Percentiles rank a stretch among this genome's conserved stretches.
Evolutionary conservation across 371 early-diverging fungal genomes (phyloP).

Genomic region (Nematocida minor): DNA sequence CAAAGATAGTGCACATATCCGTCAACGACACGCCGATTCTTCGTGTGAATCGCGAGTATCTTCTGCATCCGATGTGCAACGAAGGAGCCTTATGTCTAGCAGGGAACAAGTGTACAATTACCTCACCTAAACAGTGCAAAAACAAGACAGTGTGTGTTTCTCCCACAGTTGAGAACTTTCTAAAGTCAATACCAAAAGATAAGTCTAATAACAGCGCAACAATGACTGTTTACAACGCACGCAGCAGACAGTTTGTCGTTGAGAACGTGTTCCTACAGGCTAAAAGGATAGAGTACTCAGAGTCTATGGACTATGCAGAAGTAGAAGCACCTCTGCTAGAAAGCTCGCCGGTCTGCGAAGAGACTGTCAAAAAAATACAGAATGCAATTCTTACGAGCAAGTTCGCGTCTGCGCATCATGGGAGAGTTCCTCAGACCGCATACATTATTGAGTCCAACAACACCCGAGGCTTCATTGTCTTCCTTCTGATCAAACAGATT

Average conservation of each 20-base stretch:
- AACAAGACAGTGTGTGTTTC: background rate
- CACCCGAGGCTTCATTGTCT: background rate
- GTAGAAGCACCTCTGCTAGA: background rate
- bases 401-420: too few species aligned
- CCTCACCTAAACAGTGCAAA: background rate
- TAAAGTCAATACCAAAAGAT: background rate
- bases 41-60: background rate
- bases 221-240: background rate
- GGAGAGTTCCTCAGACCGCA: background rate
- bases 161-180: background rate
- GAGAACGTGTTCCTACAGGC: background rate
- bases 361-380: background rate
- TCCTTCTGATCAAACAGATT: slow-evolving; percentile 9
- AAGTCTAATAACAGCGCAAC: background rate
- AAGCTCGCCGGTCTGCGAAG: background rate
- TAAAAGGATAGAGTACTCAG: background rate
- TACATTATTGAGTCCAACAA: slow-evolving; percentile 2
- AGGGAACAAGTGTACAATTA: background rate
- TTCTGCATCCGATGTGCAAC: slow-evolving; percentile 4
- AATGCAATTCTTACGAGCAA: background rate
- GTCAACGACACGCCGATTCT: slow-evolving; percentile 1
- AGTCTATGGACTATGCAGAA: background rate
- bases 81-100: background rate
- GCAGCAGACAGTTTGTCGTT: background rate
- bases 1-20: background rate